Evolutionary conservation across 208 protist species (phyloP).

Genomic region (Entamoeba moshkovskii): DNA sequence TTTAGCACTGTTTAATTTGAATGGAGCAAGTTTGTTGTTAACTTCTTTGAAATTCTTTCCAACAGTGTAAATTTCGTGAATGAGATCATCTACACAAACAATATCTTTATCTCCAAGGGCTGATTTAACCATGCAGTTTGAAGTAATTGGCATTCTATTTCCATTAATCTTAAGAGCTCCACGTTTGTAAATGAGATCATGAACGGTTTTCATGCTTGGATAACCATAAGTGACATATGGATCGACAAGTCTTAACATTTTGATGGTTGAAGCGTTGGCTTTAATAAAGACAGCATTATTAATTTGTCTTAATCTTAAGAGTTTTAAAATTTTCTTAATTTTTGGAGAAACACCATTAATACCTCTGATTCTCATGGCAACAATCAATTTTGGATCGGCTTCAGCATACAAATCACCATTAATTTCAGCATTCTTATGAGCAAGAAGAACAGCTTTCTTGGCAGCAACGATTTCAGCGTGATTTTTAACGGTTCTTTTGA

Average conservation of each 20-base stretch:
- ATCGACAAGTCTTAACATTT: constrained; percentile 91
- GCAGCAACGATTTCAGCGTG: no score
- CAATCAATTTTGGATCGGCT: constrained; percentile 84
- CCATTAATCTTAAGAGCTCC: constrained; percentile 85
- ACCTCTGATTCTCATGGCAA: constrained; percentile 96
- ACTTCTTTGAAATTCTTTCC: constrained; percentile 90
- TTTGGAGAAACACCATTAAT: constrained; percentile 89
- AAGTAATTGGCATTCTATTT: constrained; percentile 80
- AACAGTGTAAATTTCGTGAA: constrained; percentile 96
- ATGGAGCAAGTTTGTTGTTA: constrained; percentile 91
- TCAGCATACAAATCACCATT: constrained; percentile 83
- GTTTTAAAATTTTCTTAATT: constrained; percentile 89
- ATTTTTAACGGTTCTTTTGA: no score
- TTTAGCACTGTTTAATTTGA: constrained; percentile 67
- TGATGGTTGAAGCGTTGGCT: constrained; percentile 94
- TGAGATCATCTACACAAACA: constrained; percentile 92
- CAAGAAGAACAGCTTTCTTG: neutral
- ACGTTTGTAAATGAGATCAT: constrained; percentile 94
- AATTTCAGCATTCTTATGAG: constrained; percentile 51
- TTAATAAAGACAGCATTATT: constrained; percentile 96
- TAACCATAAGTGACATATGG: constrained; percentile 97
- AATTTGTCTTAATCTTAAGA: constrained; percentile 70
- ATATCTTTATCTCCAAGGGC: constrained; percentile 74
- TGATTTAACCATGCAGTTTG: constrained; percentile 81
- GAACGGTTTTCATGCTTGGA: constrained; percentile 81